Conservation (phyloP, 1,284 basidiomycete species). For the Malassezia yamatoensis region DNA sequence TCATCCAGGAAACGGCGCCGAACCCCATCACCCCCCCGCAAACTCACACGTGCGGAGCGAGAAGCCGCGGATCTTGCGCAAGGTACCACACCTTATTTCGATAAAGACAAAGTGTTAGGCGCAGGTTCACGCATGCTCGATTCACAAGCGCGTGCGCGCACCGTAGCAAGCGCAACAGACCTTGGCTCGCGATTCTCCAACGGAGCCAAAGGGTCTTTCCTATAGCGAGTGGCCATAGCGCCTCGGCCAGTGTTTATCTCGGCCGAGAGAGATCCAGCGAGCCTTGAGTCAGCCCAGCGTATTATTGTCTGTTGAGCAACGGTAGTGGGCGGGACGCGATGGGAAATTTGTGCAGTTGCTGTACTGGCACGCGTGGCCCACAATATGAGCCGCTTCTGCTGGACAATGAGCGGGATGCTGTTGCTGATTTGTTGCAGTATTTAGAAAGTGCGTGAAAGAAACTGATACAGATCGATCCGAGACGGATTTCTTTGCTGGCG, state of each 20-base stretch:
- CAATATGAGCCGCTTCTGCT: constrained; percentile 72
- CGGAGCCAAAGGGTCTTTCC: constrained; percentile 7
- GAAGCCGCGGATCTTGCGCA: constrained; percentile 7
- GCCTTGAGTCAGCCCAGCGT: neutral
- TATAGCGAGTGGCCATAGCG: constrained; percentile 7
- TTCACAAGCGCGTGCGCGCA: constrained; percentile 10
- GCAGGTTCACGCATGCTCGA: constrained; percentile 16
- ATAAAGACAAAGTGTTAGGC: constrained; percentile 17
- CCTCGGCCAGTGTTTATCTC: neutral
- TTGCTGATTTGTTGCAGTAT: constrained; percentile 92
- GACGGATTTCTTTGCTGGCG: constrained; percentile 50
- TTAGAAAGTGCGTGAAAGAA: constrained; percentile 72
- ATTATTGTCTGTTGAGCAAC: neutral
- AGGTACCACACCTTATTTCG: constrained; percentile 4
- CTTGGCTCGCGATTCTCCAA: constrained; percentile 10
- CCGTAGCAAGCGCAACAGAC: constrained; percentile 8
- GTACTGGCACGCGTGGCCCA: constrained; percentile 26
- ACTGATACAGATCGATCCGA: constrained; percentile 38
- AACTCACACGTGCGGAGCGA: constrained; percentile 15
- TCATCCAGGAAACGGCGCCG: neutral
- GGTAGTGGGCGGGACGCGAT: constrained; percentile 16
- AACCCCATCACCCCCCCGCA: constrained; percentile 1
- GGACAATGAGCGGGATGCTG: constrained; percentile 96
- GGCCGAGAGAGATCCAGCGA: neutral
- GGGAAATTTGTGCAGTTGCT: constrained; percentile 43